Conservation (phyloP, 805 yeast genomes). For the Starmerella geochares region DNA sequence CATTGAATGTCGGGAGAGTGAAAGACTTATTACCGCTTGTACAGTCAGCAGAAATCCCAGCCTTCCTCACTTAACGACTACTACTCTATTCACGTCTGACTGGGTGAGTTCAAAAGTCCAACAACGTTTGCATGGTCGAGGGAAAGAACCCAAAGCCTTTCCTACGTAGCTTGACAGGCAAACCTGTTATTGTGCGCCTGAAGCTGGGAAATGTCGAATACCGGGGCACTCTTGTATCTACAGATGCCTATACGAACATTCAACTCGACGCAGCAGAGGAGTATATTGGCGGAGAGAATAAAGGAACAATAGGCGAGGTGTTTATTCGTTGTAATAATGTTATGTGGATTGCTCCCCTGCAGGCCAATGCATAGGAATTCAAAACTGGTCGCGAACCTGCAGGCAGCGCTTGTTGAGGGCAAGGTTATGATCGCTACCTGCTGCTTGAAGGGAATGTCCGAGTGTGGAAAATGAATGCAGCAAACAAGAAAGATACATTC, state of each 20-base stretch:
- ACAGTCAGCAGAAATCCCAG: not conserved
- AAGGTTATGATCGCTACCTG: not conserved
- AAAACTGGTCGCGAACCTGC: not conserved
- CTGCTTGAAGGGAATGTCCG: not conserved
- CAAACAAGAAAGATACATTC: not conserved
- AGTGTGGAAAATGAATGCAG: not conserved
- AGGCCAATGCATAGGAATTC: not conserved
- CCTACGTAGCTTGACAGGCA: slow-evolving; percentile 61
- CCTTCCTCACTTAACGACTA: too few species aligned
- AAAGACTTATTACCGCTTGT: too few species aligned
- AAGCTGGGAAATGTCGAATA: slow-evolving; percentile 90
- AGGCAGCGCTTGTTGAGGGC: not conserved
- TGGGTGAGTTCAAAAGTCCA: too few species aligned
- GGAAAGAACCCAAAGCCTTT: slow-evolving; percentile 34
- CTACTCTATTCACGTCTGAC: too few species aligned
- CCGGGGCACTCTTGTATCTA: slow-evolving; percentile 62
- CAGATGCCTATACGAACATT: slow-evolving; percentile 87
- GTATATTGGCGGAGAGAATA: slow-evolving; percentile 32
- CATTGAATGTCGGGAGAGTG: too few species aligned
- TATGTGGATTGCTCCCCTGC: slow-evolving; percentile 46
- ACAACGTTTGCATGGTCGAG: not conserved
- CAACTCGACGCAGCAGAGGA: slow-evolving; percentile 32
- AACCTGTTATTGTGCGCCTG: slow-evolving; percentile 62
- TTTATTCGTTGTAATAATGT: slow-evolving; percentile 88
- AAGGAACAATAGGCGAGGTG: slow-evolving; percentile 58